Percentiles rank a stretch among this genome's conserved stretches.
phyloP scores from a whole-genome alignment of 2,329 filamentous ascomycete species.

The Hypomyces perniciosus region DNA sequence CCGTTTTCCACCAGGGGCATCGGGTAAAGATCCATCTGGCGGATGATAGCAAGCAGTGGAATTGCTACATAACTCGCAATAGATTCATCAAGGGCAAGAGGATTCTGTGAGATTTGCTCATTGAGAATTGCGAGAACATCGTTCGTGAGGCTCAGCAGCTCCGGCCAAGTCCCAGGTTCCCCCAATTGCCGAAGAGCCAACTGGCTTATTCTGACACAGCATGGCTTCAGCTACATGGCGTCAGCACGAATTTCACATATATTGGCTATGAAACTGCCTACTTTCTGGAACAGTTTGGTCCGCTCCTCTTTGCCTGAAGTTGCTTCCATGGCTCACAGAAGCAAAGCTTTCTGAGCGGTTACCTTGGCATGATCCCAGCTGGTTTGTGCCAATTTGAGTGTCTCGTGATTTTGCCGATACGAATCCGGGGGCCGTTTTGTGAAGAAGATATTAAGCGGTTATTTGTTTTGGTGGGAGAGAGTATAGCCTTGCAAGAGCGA shows the following conservation, averaged over 20 bases:
- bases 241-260: conserved; percentile 5
- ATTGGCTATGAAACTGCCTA: conserved; percentile 9
- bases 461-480: too few relatives aligned
- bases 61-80: conserved; percentile 95
- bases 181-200: conserved; percentile 45
- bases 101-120: conserved; percentile 37
- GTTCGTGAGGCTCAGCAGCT: conserved; percentile 40
- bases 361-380: conserved; percentile 5
- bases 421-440: neutral
- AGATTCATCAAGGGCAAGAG: conserved; percentile 63
- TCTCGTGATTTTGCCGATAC: neutral
- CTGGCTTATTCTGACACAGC: conserved; percentile 55
- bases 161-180: conserved; percentile 34
- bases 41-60: conserved; percentile 80
- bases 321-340: conserved; percentile 15
- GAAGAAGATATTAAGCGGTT: too few relatives aligned
- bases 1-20: conserved; percentile 68
- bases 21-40: conserved; percentile 65
- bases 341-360: conserved; percentile 7
- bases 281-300: conserved; percentile 34
- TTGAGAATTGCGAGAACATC: conserved; percentile 43
- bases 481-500: too few relatives aligned
- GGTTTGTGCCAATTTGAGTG: neutral
- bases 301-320: conserved; percentile 17
- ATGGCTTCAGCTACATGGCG: conserved; percentile 52